These are phyloP conservation scores for Gentiana macrophylla DNA, from an alignment of 257 asterid species.

Conservation along the genomic window DNA sequence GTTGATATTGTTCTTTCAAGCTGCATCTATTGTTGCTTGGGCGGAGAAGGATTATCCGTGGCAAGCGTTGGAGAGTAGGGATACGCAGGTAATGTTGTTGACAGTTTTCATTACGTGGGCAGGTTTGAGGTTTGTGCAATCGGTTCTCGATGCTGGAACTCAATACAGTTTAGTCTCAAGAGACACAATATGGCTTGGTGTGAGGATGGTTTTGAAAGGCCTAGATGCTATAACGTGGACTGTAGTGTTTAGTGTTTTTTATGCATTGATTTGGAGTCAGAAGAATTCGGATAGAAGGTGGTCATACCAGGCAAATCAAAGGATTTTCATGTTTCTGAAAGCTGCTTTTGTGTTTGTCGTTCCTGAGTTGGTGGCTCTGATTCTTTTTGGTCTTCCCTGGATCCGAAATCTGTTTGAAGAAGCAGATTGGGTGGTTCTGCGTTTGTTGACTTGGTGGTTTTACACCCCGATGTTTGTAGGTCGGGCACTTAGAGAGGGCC, in stretches of 20 bases:
- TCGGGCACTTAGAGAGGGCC: conserved; percentile 88
- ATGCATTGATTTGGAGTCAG: conserved; percentile 74
- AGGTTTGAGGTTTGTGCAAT: conserved; percentile 73
- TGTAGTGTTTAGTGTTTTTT: conserved; percentile 67
- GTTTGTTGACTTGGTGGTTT: conserved; percentile 80
- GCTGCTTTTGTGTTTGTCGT: conserved; percentile 60
- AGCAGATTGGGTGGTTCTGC: conserved; percentile 51
- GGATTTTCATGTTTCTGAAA: conserved; percentile 51
- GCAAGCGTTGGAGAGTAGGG: conserved; percentile 61
- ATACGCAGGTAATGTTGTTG: conserved; percentile 71
- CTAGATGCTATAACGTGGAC: conserved; percentile 73
- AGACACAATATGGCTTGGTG: conserved; percentile 65
- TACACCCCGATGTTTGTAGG: conserved; percentile 69
- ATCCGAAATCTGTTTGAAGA: conserved; percentile 68
- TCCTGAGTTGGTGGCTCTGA: conserved; percentile 71
- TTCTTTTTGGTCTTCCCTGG: conserved; percentile 70
- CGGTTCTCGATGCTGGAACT: conserved; percentile 94
- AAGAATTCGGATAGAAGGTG: conserved; percentile 60
- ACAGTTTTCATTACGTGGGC: conserved; percentile 88
- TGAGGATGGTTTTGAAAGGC: conserved; percentile 82
- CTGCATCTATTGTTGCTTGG: conserved; percentile 86
- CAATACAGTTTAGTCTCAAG: conserved; percentile 81
- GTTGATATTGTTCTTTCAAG: conserved; percentile 85
- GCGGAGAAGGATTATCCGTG: conserved; percentile 55
- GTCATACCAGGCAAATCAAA: conserved; percentile 63